Conservation (phyloP, 2,329 filamentous ascomycete species). For the Phialemoniopsis sp. region DNA sequence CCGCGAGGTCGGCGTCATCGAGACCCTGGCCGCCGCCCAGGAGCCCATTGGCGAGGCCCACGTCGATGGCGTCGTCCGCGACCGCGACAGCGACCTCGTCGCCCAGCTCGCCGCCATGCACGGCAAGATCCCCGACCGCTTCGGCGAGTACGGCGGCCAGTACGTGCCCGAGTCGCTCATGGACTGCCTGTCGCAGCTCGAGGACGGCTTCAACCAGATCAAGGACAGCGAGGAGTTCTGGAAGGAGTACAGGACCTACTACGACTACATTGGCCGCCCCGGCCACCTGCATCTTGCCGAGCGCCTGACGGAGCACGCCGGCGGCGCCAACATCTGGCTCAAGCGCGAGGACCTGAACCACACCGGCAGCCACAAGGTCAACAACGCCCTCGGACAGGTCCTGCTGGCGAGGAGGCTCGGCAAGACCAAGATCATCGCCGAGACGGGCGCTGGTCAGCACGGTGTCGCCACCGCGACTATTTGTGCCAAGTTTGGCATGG, state of each 20-base stretch:
- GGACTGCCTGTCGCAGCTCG: slow-evolving; percentile 90
- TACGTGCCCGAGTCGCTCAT: slow-evolving; percentile 97
- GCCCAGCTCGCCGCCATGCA: slow-evolving; percentile 84
- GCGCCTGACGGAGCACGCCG: slow-evolving; percentile 81
- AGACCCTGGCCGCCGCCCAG: slow-evolving; percentile 58
- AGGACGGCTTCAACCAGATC: slow-evolving; percentile 85
- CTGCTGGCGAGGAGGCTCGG: slow-evolving; percentile 80
- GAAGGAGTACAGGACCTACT: slow-evolving; percentile 95
- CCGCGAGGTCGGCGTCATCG: slow-evolving; percentile 65
- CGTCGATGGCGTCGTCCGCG: slow-evolving; percentile 62
- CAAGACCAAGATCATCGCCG: slow-evolving; percentile 96
- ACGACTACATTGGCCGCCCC: slow-evolving; percentile 94
- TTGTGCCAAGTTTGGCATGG: slow-evolving; percentile 97
- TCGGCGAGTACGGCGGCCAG: slow-evolving; percentile 94
- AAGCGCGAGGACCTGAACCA: slow-evolving; percentile 98
- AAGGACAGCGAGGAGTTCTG: slow-evolving; percentile 88
- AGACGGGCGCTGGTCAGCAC: slow-evolving; percentile 96
- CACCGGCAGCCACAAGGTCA: slow-evolving; percentile 98
- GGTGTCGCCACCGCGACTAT: slow-evolving; percentile 97
- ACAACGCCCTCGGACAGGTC: slow-evolving; percentile 93
- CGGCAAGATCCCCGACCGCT: slow-evolving; percentile 74
- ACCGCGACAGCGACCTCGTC: slow-evolving; percentile 54
- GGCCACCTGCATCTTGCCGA: slow-evolving; percentile 88
- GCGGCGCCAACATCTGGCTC: slow-evolving; percentile 93
- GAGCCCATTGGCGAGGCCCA: slow-evolving; percentile 59